Percentiles rank a stretch among this genome's conserved stretches.
phyloP scores from a whole-genome alignment of 2,329 filamentous ascomycete genomes.

The Escovopsis sp. region DNA sequence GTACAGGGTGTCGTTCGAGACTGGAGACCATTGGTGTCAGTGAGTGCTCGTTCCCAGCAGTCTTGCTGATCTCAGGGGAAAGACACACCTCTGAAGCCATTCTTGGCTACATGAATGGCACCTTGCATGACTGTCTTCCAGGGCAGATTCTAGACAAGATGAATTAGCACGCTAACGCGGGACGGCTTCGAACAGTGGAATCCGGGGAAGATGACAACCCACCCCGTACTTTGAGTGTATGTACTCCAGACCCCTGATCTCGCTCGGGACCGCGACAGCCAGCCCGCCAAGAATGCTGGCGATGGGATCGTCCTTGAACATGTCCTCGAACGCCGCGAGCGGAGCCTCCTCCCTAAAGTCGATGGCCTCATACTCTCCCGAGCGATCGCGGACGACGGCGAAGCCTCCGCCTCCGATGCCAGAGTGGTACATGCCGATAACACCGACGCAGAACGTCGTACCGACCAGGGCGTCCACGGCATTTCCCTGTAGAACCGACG shows the following conservation, averaged over 20 bases:
- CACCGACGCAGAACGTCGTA: slow-evolving; percentile 61
- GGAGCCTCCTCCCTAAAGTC: slow-evolving; percentile 87
- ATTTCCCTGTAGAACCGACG: slow-evolving; percentile 38
- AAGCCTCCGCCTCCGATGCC: slow-evolving; percentile 89
- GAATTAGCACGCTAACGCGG: background rate
- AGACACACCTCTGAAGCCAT: slow-evolving; percentile 45
- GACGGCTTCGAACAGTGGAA: background rate
- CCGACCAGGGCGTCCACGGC: slow-evolving; percentile 64
- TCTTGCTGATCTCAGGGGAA: background rate
- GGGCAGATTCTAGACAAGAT: slow-evolving; percentile 31
- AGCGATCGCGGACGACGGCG: slow-evolving; percentile 57
- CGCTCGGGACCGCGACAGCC: slow-evolving; percentile 56
- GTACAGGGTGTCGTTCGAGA: slow-evolving; percentile 58
- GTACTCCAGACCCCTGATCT: slow-evolving; percentile 65
- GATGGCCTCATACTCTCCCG: slow-evolving; percentile 71
- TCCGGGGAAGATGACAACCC: slow-evolving; percentile 3
- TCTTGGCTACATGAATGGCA: slow-evolving; percentile 55
- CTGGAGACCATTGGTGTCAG: slow-evolving; percentile 12
- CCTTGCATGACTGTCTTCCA: slow-evolving; percentile 63
- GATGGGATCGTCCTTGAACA: slow-evolving; percentile 60
- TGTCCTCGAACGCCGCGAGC: slow-evolving; percentile 64
- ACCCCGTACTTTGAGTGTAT: slow-evolving; percentile 60
- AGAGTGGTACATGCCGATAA: slow-evolving; percentile 62
- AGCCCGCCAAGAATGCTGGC: slow-evolving; percentile 60
- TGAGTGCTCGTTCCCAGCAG: background rate